A percentile compares a stretch with the other conserved stretches of the same genome.
These are phyloP conservation scores for Cardiospermum halicacabum DNA, from an alignment of 345 rosid genomes.

Conservation along the genomic window DNA sequence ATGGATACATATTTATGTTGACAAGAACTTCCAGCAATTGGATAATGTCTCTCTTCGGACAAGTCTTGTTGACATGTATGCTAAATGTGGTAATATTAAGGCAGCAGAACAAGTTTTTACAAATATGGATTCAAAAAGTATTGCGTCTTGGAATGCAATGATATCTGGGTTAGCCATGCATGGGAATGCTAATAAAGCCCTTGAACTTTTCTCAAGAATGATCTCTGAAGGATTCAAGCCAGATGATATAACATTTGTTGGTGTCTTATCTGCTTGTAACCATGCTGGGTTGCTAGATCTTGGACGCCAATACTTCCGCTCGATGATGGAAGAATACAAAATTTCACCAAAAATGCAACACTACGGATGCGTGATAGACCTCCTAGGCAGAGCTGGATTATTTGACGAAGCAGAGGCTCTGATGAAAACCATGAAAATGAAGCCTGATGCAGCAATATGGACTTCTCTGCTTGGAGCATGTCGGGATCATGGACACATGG, in stretches of 20 bases:
- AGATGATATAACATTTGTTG: conserved; percentile 67
- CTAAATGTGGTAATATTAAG: conserved; percentile 54
- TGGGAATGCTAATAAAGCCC: conserved; percentile 45
- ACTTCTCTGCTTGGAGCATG: conserved; percentile 72
- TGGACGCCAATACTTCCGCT: conserved; percentile 45
- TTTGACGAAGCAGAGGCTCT: conserved; percentile 58
- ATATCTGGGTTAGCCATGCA: conserved; percentile 67
- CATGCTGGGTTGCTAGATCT: conserved; percentile 60
- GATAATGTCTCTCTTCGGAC: conserved; percentile 33
- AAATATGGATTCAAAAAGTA: conserved; percentile 30
- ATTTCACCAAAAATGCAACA: conserved; percentile 62
- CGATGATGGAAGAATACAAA: conserved; percentile 48
- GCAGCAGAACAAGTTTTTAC: conserved; percentile 45
- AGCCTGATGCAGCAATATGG: conserved; percentile 75
- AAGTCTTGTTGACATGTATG: conserved; percentile 61
- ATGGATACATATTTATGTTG: conserved; percentile 61
- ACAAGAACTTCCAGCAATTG: conserved; percentile 29
- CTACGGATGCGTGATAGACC: conserved; percentile 73
- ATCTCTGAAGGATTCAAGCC: conserved; percentile 40
- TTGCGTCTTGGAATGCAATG: conserved; percentile 67
- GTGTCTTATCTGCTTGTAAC: conserved; percentile 66
- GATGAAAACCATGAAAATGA: conserved; percentile 45
- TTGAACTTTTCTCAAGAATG: conserved; percentile 51
- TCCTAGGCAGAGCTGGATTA: conserved; percentile 59
- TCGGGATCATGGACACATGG: conserved; percentile 42